Base-by-base conservation (phyloP, 768 basidiomycete species). In the Saitozyma sp. region DNA sequence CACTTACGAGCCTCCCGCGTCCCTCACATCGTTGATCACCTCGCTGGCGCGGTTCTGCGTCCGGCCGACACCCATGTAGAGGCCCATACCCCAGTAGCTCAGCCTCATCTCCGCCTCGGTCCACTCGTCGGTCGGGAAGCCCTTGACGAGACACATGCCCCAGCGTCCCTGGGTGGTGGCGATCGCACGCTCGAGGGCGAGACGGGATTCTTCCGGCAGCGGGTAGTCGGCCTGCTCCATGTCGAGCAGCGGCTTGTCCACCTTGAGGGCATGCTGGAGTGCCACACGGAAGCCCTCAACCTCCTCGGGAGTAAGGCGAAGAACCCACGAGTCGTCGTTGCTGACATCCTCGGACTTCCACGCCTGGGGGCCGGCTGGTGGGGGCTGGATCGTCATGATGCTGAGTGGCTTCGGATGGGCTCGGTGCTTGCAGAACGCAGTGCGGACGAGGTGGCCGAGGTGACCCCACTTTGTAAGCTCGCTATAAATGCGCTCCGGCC, bases 141-240 rank as follows among this genome's bases (percentile, higher is more conserved):
- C 54, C 39, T 55, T 55, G 54, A 55, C 54, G 37, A 55, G 54
- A 41, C 54, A 55, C 54, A 55, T 55, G 16, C 54, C 54, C 54
- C 54, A 55, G 9, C 54, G 37, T 6, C 54, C 54, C 16, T 55
- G 38, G 9, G 54, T 55, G 39, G 39, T 41, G n/a, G 40, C 54
- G 16, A 55, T 40, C 8, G 54, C 54, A 41, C 54, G 54, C 54
- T 55, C 39, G 29, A 55, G 54, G 20, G 54, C 54, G n/a, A n/a
- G 37, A n/a, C 38, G 38, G n/a, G 54, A 55, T 6, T 16, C 39
- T 9, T 39, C 54, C 1, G 54, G 54, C 7, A 55, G 54, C n/a
- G 54, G 54, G 39, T 37, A 55, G 54, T 55, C 54, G 38, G 54
- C 54, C 20, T 55, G 54, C n/a, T 38, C 17, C 54, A 55, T 55